A percentile compares a stretch with the other conserved stretches of the same genome.
These are phyloP conservation scores for Blastomyces parvus DNA, from an alignment of 2,329 filamentous ascomycete genomes.

Conservation along the genomic window DNA sequence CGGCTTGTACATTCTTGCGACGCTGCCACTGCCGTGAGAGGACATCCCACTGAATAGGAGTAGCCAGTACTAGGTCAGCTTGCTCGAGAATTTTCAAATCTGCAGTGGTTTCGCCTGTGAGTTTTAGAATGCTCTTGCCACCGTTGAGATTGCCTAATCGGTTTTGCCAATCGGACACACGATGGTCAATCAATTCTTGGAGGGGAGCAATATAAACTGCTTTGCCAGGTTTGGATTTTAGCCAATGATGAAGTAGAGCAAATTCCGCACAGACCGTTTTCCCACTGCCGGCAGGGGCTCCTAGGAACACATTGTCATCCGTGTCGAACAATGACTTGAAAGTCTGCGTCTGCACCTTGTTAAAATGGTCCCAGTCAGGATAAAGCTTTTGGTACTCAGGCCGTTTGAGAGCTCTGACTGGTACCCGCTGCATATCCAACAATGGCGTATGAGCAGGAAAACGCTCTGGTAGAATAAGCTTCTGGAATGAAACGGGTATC, in stretches of 20 bases:
- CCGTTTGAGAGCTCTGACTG: constrained; percentile 77
- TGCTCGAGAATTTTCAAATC: constrained; percentile 82
- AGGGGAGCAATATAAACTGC: constrained; percentile 92
- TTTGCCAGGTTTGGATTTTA: constrained; percentile 58
- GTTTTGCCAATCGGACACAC: constrained; percentile 74
- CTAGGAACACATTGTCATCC: constrained; percentile 88
- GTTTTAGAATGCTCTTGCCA: constrained; percentile 82
- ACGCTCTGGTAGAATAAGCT: constrained; percentile 85
- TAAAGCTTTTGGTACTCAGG: constrained; percentile 76
- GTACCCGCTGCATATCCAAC: constrained; percentile 82
- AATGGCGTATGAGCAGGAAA: constrained; percentile 91
- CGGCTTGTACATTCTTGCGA: constrained; percentile 85
- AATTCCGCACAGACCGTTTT: constrained; percentile 98
- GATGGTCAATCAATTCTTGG: constrained; percentile 80
- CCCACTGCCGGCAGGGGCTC: constrained; percentile 85
- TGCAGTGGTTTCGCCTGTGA: constrained; percentile 84
- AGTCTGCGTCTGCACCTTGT: constrained; percentile 93
- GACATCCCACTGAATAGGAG: constrained; percentile 90
- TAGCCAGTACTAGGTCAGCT: constrained; percentile 84
- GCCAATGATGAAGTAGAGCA: constrained; percentile 81
- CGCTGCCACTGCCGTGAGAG: constrained; percentile 93
- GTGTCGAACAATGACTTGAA: constrained; percentile 89
- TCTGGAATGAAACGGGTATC: constrained; percentile 87
- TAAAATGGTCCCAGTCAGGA: constrained; percentile 77
- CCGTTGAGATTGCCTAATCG: constrained; percentile 63